phyloP scores from a whole-genome alignment of 2,329 filamentous ascomycete species.

The Colletotrichum melonis region DNA sequence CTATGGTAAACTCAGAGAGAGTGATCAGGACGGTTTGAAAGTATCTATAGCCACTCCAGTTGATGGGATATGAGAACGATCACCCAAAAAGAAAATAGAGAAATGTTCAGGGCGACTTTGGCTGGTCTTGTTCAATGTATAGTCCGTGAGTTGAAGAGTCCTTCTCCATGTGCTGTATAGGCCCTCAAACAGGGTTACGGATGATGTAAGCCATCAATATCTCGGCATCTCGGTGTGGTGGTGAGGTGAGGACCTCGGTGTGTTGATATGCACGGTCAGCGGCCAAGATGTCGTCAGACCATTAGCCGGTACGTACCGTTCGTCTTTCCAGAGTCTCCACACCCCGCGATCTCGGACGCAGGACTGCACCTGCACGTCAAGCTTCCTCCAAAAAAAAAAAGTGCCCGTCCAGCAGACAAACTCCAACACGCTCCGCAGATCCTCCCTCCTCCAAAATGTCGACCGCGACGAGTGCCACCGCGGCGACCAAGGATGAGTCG shows the following conservation, averaged over 20 bases:
- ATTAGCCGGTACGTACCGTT: slow-evolving; percentile 4
- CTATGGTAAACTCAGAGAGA: no score
- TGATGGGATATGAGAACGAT: no score
- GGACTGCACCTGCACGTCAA: slow-evolving; percentile 21
- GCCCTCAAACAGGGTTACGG: background rate
- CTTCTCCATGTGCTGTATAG: no score
- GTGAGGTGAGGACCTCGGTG: slow-evolving; percentile 10
- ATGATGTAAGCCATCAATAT: background rate
- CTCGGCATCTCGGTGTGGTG: background rate
- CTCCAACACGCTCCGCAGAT: slow-evolving; percentile 15
- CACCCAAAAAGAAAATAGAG: no score
- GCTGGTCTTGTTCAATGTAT: no score
- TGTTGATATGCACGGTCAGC: background rate
- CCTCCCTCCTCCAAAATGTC: slow-evolving; percentile 21
- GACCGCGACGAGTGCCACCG: slow-evolving; percentile 36
- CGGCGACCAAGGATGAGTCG: slow-evolving; percentile 39
- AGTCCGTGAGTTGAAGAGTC: no score
- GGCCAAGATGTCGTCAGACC: slow-evolving; percentile 11
- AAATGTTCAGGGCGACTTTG: no score
- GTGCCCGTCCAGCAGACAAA: background rate
- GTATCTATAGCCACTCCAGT: no score
- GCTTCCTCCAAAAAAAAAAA: slow-evolving; percentile 13
- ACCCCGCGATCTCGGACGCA: slow-evolving; percentile 35
- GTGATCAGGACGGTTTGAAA: no score
- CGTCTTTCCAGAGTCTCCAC: slow-evolving; percentile 8